Evolutionary conservation across 257 asterid genomes (phyloP).

Genomic region (Scutellaria minor): DNA sequence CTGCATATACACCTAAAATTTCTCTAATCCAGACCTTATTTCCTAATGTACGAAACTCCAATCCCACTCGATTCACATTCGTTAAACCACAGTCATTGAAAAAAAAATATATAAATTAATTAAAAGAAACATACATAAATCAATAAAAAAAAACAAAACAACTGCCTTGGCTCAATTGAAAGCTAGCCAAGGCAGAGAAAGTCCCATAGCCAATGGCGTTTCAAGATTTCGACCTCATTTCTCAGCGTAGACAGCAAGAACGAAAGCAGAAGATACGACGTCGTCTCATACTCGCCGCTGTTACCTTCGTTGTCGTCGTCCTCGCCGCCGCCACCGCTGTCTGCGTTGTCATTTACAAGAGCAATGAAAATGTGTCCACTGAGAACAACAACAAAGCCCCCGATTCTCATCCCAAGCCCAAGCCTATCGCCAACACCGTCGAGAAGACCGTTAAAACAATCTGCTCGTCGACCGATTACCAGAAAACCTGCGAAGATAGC

Average conservation of each 20-base stretch:
- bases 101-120: slow-evolving; percentile 7
- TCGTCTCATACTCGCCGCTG: slow-evolving; percentile 50
- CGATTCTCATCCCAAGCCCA: background rate
- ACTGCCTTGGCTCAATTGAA: slow-evolving; percentile 79
- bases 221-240: slow-evolving; percentile 89
- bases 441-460: slow-evolving; percentile 55
- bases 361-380: background rate
- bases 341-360: slow-evolving; percentile 45
- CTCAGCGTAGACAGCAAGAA: slow-evolving; percentile 68
- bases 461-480: slow-evolving; percentile 67
- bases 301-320: slow-evolving; percentile 43
- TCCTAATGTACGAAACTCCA: slow-evolving; percentile 24
- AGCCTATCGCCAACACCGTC: slow-evolving; percentile 10
- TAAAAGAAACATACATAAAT: background rate
- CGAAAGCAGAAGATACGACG: slow-evolving; percentile 42
- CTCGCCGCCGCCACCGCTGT: slow-evolving; percentile 54
- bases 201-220: slow-evolving; percentile 63
- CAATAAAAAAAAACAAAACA: background rate
- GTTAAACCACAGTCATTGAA: slow-evolving; percentile 5
- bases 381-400: background rate
- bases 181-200: slow-evolving; percentile 61
- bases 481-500: slow-evolving; percentile 61
- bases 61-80: slow-evolving; percentile 16
- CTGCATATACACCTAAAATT: slow-evolving; percentile 22
- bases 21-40: slow-evolving; percentile 41